phyloP scores from a whole-genome alignment of 2,329 filamentous ascomycete species.

The Diaporthe longicolla region DNA sequence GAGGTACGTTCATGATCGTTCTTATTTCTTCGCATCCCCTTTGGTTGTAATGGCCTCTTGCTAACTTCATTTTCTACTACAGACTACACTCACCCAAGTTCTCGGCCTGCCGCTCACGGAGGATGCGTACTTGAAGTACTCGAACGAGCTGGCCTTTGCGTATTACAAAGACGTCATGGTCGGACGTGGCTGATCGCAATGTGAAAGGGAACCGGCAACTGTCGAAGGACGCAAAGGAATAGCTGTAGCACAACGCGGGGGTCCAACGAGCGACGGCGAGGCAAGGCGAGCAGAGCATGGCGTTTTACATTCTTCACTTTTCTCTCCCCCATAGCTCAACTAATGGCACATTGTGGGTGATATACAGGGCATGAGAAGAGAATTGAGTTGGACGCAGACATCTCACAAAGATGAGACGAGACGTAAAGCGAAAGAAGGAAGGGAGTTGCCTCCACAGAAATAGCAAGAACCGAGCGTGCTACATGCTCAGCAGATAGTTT shows the following conservation, averaged over 20 bases:
- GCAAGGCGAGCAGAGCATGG: conserved; percentile 6
- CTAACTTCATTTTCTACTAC: conserved; percentile 48
- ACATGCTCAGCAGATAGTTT: conserved; percentile 25
- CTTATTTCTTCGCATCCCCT: background rate
- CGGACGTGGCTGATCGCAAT: conserved; percentile 45
- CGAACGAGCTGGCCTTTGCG: conserved; percentile 76
- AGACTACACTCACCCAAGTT: conserved; percentile 64
- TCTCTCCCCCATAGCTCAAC: conserved; percentile 1
- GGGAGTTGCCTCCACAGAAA: conserved; percentile 24
- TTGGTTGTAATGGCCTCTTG: conserved; percentile 51
- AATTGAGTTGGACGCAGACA: background rate
- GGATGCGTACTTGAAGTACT: conserved; percentile 79
- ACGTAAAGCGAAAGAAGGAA: background rate
- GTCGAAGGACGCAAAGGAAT: background rate
- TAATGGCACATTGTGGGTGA: conserved; percentile 2
- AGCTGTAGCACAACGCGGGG: background rate
- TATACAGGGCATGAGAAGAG: background rate
- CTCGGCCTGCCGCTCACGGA: conserved; percentile 77
- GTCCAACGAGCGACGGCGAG: background rate
- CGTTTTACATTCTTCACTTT: conserved; percentile 1
- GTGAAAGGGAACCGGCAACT: background rate
- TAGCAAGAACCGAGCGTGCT: conserved; percentile 50
- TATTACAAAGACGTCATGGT: conserved; percentile 78
- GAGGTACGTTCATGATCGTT: conserved; percentile 61
- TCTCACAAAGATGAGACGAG: background rate